Percentiles rank a stretch among this genome's conserved stretches.
phyloP scores from a whole-genome alignment of 2,329 filamentous ascomycete genomes.

The Xylaria sp. region DNA sequence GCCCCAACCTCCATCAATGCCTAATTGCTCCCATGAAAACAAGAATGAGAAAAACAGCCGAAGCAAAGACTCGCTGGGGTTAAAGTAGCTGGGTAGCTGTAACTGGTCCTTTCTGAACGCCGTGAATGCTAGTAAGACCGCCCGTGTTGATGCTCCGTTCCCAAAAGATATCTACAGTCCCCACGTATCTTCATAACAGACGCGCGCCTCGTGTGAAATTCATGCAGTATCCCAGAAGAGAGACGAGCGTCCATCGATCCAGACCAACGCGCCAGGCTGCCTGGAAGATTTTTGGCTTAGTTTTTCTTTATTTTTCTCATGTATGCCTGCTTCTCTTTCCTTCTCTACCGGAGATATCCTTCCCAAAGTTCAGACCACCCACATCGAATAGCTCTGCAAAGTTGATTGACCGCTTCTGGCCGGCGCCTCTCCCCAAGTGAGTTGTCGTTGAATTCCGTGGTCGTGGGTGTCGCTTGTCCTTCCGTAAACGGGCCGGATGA shows the following conservation, averaged over 20 bases:
- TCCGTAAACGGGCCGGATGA: constrained; percentile 46
- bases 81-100: constrained; percentile 27
- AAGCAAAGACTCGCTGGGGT: constrained; percentile 30
- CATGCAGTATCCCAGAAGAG: constrained; percentile 30
- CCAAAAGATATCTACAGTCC: constrained; percentile 33
- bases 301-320: constrained; percentile 43
- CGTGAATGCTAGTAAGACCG: constrained; percentile 32
- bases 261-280: constrained; percentile 37
- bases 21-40: constrained; percentile 15
- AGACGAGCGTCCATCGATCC: constrained; percentile 32
- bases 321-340: constrained; percentile 64
- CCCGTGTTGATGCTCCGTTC: constrained; percentile 33
- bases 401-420: constrained; percentile 78
- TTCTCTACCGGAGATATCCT: constrained; percentile 65
- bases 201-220: constrained; percentile 24
- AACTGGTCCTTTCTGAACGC: constrained; percentile 34
- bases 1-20: neutral
- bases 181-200: constrained; percentile 27
- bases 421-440: constrained; percentile 71
- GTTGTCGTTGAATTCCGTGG: constrained; percentile 43
- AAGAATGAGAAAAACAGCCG: constrained; percentile 10
- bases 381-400: constrained; percentile 81
- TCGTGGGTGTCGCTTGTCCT: constrained; percentile 41
- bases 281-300: constrained; percentile 17
- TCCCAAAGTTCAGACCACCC: constrained; percentile 70